Percentiles rank a stretch among this genome's conserved stretches.
These are phyloP conservation scores for Myriosclerotinia scirpicola DNA, from an alignment of 2,329 filamentous ascomycete species.

Conservation along the genomic window DNA sequence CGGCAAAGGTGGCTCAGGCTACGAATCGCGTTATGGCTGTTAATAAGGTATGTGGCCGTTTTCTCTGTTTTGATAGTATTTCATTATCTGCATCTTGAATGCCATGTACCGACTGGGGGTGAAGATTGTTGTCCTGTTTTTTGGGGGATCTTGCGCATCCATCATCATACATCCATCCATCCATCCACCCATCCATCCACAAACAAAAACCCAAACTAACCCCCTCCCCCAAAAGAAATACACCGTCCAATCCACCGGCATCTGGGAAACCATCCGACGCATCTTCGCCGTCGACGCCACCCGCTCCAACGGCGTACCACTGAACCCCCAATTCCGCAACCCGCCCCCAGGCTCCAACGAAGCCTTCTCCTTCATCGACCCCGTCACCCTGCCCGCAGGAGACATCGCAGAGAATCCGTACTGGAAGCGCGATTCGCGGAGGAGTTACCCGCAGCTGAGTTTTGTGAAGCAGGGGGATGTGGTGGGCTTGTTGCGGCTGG, in stretches of 20 bases:
- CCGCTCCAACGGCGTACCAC: slow-evolving; percentile 85
- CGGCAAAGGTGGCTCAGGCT: slow-evolving; percentile 59
- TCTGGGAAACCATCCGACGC: slow-evolving; percentile 83
- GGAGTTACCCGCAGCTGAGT: slow-evolving; percentile 77
- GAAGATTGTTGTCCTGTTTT: slow-evolving; percentile 10
- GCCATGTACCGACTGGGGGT: too few species aligned
- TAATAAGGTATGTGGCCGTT: slow-evolving; percentile 52
- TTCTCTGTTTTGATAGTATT: neutral
- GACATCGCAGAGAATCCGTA: slow-evolving; percentile 92
- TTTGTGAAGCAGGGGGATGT: slow-evolving; percentile 81
- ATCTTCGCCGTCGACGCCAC: slow-evolving; percentile 78
- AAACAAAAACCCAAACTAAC: slow-evolving; percentile 29
- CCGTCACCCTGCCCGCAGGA: slow-evolving; percentile 77
- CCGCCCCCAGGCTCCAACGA: slow-evolving; percentile 75
- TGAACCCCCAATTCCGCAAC: slow-evolving; percentile 90
- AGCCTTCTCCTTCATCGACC: slow-evolving; percentile 73
- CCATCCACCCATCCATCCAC: slow-evolving; percentile 25
- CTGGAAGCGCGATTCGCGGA: slow-evolving; percentile 89
- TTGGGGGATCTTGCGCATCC: too few species aligned
- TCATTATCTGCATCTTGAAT: neutral
- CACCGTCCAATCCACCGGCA: slow-evolving; percentile 82
- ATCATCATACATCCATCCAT: slow-evolving; percentile 18
- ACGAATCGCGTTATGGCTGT: slow-evolving; percentile 56
- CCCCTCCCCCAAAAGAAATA: slow-evolving; percentile 71
- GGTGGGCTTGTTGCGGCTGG: slow-evolving; percentile 80